Base-by-base conservation (phyloP, 371 early-diverging fungal species). In the Syncephalastrum monosporum region DNA sequence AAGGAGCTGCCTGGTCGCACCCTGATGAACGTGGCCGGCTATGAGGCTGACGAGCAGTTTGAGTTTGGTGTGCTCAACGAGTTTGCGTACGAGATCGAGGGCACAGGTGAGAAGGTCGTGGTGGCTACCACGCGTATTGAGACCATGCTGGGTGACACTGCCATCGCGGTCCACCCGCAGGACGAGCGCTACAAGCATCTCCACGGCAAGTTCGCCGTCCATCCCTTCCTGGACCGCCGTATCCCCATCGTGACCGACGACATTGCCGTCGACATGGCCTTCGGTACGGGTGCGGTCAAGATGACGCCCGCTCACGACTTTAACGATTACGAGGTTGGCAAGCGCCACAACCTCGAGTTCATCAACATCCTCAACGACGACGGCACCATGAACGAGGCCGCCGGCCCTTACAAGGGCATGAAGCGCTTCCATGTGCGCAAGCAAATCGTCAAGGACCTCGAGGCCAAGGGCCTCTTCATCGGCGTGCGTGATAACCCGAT, bases 261-360 rank as follows among this genome's bases (percentile, higher is more conserved):
- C 64, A 87, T 90, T 61, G 87, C 88, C 53, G 99, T 95, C 49
- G 99, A 99, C 61, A 91, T 92, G 85, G 88, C 83, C 6, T 97
- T 99, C 71, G 99, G 99, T 77, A 98, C 99, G 27, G 99, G 99
- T 75, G 96, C 98, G 58, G 96, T 99, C 64, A 99, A 99, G 84
- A 96, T 99, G 59, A 99, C 99, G 1, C 77, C 77, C 38, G 98
- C 99, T n/a, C 99, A 99, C 76, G 99, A 99, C 81, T 85, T 87
- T 64, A 96, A 97, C 83, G 99, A 99, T 89, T 99, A 93, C 70
- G 91, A 88, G 66, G 89, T 99, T 45, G 99, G 98, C 63, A 94
- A 97, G 80, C 93, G 96, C 50, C 94, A 99, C 72, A 86, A 88
- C 52, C 85, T 99, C 23, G 78, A 89, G 62, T 91, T 95, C 60